These are phyloP conservation scores for Claviceps arundinis DNA, from an alignment of 2,329 filamentous ascomycete species.

Conservation along the genomic window DNA sequence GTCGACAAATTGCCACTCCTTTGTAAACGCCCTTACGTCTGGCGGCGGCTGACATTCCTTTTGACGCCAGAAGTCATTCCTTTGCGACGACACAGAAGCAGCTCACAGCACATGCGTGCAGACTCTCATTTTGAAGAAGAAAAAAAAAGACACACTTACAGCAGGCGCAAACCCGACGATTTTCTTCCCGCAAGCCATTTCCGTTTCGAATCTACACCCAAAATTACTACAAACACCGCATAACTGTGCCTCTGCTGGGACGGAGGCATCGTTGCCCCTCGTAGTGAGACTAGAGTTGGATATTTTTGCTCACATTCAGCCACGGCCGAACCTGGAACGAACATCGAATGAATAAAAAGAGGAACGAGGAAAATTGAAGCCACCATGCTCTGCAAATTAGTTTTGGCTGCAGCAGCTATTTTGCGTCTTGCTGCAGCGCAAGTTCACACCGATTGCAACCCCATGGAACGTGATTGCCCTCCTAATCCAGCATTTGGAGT, in stretches of 20 bases:
- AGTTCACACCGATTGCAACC: slow-evolving; percentile 66
- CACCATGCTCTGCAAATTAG: slow-evolving; percentile 8
- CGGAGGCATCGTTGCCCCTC: neutral
- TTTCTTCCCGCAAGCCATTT: neutral
- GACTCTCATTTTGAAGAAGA: too few species aligned
- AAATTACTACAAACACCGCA: neutral
- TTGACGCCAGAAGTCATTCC: neutral
- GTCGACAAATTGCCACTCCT: slow-evolving; percentile 3
- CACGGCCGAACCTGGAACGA: too few species aligned
- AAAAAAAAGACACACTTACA: neutral
- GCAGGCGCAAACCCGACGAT: neutral
- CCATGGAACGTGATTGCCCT: slow-evolving; percentile 55
- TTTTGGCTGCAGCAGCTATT: slow-evolving; percentile 24
- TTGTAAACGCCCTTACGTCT: neutral
- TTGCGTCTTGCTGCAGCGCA: slow-evolving; percentile 48
- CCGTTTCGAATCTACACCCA: neutral
- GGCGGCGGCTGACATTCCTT: slow-evolving; percentile 1
- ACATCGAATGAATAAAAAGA: neutral
- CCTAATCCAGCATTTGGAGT: slow-evolving; percentile 58
- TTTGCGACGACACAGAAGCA: neutral
- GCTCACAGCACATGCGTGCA: neutral
- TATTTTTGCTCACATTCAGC: neutral
- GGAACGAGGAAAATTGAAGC: neutral
- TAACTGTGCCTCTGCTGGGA: slow-evolving; percentile 1
- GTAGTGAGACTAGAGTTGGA: neutral